phyloP scores from a whole-genome alignment of 768 basidiomycete genomes.

The Tulasnella sp. region DNA sequence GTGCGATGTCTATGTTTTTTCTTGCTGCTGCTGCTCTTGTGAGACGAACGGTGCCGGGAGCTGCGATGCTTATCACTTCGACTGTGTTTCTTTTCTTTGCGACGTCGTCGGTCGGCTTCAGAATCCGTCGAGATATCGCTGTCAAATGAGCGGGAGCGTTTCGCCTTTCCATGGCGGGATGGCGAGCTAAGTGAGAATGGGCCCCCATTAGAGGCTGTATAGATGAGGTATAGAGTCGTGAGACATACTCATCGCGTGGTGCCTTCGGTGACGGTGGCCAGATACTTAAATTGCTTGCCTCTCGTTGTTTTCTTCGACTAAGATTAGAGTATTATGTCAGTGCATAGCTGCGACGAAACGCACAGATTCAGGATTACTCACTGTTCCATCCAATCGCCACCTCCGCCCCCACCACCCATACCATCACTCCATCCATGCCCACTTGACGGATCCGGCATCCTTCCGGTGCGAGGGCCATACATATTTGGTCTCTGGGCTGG shows the following conservation, averaged over 20 bases:
- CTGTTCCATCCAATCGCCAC: constrained; percentile 58
- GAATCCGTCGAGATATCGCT: constrained; percentile 3
- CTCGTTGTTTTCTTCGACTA: constrained; percentile 65
- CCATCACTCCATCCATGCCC: constrained; percentile 30
- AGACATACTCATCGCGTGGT: constrained; percentile 46
- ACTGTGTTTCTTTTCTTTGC: constrained; percentile 9
- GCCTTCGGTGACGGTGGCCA: constrained; percentile 79
- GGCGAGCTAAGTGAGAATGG: constrained; percentile 41
- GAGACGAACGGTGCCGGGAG: background rate
- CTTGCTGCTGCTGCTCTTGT: constrained; percentile 2
- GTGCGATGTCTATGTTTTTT: constrained; percentile 39
- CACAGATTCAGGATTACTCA: constrained; percentile 27
- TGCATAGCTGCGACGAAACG: background rate
- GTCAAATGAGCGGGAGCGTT: constrained; percentile 15
- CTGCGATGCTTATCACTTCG: constrained; percentile 3
- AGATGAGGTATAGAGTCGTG: background rate
- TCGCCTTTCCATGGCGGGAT: constrained; percentile 43
- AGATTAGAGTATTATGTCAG: constrained; percentile 1
- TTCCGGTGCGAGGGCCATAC: constrained; percentile 37
- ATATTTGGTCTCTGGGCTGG: constrained; percentile 48
- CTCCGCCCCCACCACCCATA: constrained; percentile 25
- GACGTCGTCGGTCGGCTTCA: constrained; percentile 7
- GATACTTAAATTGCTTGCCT: constrained; percentile 44
- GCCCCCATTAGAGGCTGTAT: constrained; percentile 31
- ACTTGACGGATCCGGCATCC: constrained; percentile 23